Percentiles rank a stretch among this genome's conserved stretches.
phyloP scores from a whole-genome alignment of 2,329 filamentous ascomycete species.

The Stachybotrys elegans region DNA sequence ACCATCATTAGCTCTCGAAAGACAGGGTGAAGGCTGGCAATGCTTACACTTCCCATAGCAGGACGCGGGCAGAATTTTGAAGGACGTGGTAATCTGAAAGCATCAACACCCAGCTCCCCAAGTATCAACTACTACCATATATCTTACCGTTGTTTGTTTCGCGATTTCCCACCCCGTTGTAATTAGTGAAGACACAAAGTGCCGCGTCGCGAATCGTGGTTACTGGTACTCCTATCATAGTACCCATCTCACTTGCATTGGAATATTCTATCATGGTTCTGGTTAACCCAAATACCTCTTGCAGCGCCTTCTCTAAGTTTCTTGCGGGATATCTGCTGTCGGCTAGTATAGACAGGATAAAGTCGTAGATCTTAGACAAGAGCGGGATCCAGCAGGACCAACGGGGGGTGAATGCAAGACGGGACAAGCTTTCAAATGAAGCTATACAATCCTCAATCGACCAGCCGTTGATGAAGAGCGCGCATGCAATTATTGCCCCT shows the following conservation, averaged over 20 bases:
- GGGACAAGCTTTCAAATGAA: slow-evolving; percentile 4
- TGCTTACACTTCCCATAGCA: background rate
- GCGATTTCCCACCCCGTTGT: slow-evolving; percentile 3
- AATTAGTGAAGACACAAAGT: slow-evolving; percentile 7
- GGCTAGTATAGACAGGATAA: slow-evolving; percentile 4
- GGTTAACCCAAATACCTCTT: slow-evolving; percentile 8
- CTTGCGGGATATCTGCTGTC: slow-evolving; percentile 8
- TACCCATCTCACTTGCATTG: slow-evolving; percentile 5
- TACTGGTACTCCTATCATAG: slow-evolving; percentile 4
- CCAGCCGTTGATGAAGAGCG: slow-evolving; percentile 9
- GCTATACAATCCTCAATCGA: slow-evolving; percentile 7
- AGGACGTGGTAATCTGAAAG: background rate
- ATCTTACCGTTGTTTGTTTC: background rate
- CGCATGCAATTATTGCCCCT: slow-evolving; percentile 8
- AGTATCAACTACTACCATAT: background rate
- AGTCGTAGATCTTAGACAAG: slow-evolving; percentile 2
- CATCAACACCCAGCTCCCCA: background rate
- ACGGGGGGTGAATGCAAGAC: background rate
- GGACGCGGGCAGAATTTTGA: background rate
- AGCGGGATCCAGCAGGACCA: slow-evolving; percentile 6
- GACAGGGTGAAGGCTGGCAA: background rate
- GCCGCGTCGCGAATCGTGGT: slow-evolving; percentile 4
- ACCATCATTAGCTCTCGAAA: background rate
- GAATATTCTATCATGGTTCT: too few relatives aligned
- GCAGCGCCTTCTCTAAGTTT: slow-evolving; percentile 6